Evolutionary conservation across 768 basidiomycete genomes (phyloP).

Genomic region (Podaxis pistillaris): DNA sequence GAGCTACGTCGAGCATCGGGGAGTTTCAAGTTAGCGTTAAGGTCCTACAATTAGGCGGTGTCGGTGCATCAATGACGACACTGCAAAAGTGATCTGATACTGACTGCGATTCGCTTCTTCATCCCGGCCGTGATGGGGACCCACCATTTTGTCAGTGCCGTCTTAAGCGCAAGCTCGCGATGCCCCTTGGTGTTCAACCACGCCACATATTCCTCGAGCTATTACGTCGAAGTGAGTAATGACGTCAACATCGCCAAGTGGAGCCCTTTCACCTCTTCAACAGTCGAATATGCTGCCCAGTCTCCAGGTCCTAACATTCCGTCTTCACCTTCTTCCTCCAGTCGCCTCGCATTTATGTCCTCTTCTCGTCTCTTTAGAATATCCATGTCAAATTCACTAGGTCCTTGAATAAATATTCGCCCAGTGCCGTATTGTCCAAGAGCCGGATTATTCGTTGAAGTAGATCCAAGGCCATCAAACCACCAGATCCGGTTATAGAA

Average conservation of each 20-base stretch:
- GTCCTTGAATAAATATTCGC: slow-evolving; percentile 90
- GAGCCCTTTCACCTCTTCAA: slow-evolving; percentile 71
- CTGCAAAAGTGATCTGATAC: slow-evolving; percentile 25
- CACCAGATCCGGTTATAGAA: slow-evolving; percentile 98
- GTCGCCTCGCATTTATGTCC: slow-evolving; percentile 59
- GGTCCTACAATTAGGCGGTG: slow-evolving; percentile 46
- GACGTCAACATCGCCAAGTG: slow-evolving; percentile 1
- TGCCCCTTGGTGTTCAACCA: slow-evolving; percentile 95
- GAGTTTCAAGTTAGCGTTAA: slow-evolving; percentile 64
- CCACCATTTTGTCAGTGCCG: slow-evolving; percentile 80
- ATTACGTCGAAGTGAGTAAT: slow-evolving; percentile 17
- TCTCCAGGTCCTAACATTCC: slow-evolving; percentile 72
- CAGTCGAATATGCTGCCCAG: slow-evolving; percentile 88
- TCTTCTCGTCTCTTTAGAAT: slow-evolving; percentile 60
- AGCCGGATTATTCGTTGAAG: slow-evolving; percentile 56
- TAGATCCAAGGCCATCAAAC: slow-evolving; percentile 95
- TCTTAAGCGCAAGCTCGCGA: slow-evolving; percentile 81
- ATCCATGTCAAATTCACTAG: slow-evolving; percentile 77
- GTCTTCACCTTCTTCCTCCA: slow-evolving; percentile 79
- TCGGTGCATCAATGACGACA: background rate
- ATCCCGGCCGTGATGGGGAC: slow-evolving; percentile 78
- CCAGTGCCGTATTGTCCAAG: slow-evolving; percentile 76
- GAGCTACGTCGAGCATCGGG: slow-evolving; percentile 82
- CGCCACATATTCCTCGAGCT: slow-evolving; percentile 81
- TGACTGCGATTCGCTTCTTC: slow-evolving; percentile 69